Base-by-base conservation (phyloP, 345 rosid species). In the Noccaea caerulescens region DNA sequence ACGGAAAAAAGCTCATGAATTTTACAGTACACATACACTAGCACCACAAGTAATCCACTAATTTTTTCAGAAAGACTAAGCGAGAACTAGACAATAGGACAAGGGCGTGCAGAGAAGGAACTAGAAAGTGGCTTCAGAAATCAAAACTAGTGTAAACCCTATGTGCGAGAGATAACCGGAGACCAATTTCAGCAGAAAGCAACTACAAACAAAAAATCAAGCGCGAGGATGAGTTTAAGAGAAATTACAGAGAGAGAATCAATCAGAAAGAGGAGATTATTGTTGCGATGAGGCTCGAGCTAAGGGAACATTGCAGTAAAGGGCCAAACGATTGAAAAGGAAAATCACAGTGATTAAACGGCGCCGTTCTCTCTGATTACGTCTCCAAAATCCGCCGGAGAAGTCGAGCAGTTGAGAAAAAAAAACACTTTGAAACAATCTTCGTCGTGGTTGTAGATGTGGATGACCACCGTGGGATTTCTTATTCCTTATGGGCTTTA, bases 331-430 rank as follows among this genome's bases (percentile, higher is more conserved):
- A 12, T 32, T 49, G 3, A 12, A 42, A 42, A 18, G 38, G 9
- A 10, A 43, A 59, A 33, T 5, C 49, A 23, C 39, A 39, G 38
- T 7, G 20, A 3, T 2, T n/a, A 73, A 74, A 36, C 58, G 69
- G 33, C 63, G 73, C 10, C 68, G 69, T 68, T 44, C 10, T 44
- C 14, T 53, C n/a, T 11, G 52, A 37, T 44, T 18, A 75, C 39
- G 68, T 46, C 64, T 30, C 57, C 27, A 27, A 39, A 16, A 55
- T 8, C 66, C 39, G 46, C 71, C 79, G 79, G 78, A 51, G 75
- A 69, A 47, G 66, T 61, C 51, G 54, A 66, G 49, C 68, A 58
- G 72, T 75, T 69, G 56, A 42, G 43, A 25, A 20, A 16, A 18
- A 32, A 64, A 37, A n/a, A n/a, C n/a, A 63, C 23, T 37, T 49